These are phyloP conservation scores for Jackrogersella multiformis DNA, from an alignment of 495 filamentous ascomycete genomes.

Conservation along the genomic window DNA sequence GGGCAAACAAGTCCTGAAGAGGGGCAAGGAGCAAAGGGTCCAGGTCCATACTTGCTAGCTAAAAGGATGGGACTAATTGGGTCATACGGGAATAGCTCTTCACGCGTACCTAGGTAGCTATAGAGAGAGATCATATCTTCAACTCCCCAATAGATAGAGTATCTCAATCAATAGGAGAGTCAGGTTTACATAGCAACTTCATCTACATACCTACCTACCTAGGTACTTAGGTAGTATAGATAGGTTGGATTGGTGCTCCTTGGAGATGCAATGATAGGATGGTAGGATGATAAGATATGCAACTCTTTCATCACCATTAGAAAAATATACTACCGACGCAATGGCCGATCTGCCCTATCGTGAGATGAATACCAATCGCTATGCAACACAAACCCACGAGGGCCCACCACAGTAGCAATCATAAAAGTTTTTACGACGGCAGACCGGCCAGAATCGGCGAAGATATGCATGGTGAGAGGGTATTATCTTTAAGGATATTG, in stretches of 20 bases:
- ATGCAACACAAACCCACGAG: slow-evolving; percentile 9
- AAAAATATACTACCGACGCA: background rate
- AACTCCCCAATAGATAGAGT: background rate
- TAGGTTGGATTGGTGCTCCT: no score
- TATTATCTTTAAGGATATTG: slow-evolving; percentile 22
- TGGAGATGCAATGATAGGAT: no score
- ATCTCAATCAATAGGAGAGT: background rate
- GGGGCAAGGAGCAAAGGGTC: background rate
- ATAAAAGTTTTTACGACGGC: slow-evolving; percentile 17
- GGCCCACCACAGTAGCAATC: slow-evolving; percentile 36
- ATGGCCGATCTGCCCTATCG: slow-evolving; percentile 22
- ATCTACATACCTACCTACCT: slow-evolving; percentile 20
- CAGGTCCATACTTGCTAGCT: slow-evolving; percentile 9
- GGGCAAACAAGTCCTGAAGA: no score
- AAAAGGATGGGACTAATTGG: slow-evolving; percentile 6
- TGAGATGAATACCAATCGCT: slow-evolving; percentile 19
- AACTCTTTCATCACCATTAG: slow-evolving; percentile 21
- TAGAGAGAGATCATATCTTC: background rate
- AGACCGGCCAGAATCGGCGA: slow-evolving; percentile 39
- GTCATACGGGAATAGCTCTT: slow-evolving; percentile 13
- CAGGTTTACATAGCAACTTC: background rate
- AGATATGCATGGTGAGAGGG: slow-evolving; percentile 22
- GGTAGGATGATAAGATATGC: no score
- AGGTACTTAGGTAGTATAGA: no score
- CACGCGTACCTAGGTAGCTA: background rate